Conservation (phyloP, 2,329 filamentous ascomycete species). For the Aspergillus uvarum region DNA sequence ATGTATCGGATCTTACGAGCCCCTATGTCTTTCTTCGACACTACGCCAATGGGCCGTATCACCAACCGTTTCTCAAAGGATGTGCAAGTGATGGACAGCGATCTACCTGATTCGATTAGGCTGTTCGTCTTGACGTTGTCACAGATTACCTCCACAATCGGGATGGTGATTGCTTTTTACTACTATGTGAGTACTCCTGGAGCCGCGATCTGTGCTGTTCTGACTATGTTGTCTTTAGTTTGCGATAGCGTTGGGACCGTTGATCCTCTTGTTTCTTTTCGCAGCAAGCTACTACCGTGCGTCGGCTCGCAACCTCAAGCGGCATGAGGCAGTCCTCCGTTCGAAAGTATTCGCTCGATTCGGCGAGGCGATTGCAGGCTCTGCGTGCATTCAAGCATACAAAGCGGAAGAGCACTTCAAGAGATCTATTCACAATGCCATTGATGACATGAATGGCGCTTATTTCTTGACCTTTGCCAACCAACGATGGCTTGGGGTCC, state of each 20-base stretch:
- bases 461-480: constrained; percentile 96
- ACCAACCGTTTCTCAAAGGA: constrained; percentile 96
- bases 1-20: constrained; percentile 71
- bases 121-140: constrained; percentile 88
- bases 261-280: constrained; percentile 76
- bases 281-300: constrained; percentile 85
- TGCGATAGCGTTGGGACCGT: constrained; percentile 64
- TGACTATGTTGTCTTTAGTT: constrained; percentile 49
- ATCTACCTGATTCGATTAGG: constrained; percentile 80
- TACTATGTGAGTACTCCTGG: constrained; percentile 60
- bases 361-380: constrained; percentile 74
- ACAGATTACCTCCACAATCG: constrained; percentile 80
- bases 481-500: constrained; percentile 85
- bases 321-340: constrained; percentile 84
- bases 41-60: constrained; percentile 89
- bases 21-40: constrained; percentile 91
- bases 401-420: constrained; percentile 76
- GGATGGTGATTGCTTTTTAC: constrained; percentile 91
- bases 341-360: constrained; percentile 90
- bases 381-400: constrained; percentile 85
- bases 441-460: constrained; percentile 90
- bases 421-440: constrained; percentile 64
- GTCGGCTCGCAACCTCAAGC: constrained; percentile 90
- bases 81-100: constrained; percentile 96
- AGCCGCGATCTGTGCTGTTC: background rate